Evolutionary conservation across 441 rosid genomes (phyloP).

Genomic region (Populus hybrid): DNA sequence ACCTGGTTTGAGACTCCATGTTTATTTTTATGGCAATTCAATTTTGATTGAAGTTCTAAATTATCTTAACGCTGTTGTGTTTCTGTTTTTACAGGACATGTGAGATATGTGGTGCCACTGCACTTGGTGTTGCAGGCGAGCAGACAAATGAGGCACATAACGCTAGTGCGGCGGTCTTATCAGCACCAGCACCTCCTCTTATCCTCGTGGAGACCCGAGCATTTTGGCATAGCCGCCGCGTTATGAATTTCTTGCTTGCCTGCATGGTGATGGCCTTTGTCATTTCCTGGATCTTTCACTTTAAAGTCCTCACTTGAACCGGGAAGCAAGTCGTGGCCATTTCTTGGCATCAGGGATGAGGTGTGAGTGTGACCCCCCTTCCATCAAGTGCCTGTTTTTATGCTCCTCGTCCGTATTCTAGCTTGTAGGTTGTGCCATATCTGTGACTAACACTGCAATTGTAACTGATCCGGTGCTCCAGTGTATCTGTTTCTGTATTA

Average conservation of each 20-base stretch:
- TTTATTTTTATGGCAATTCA: neutral
- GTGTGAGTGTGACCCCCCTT: neutral
- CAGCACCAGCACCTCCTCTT: constrained; percentile 27
- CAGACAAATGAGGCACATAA: constrained; percentile 26
- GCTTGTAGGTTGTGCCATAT: neutral
- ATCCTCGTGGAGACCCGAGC: constrained; percentile 32
- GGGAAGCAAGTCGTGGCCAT: neutral
- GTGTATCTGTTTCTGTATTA: neutral
- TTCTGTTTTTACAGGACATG: constrained; percentile 47
- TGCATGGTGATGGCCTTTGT: constrained; percentile 55
- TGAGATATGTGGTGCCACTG: constrained; percentile 56
- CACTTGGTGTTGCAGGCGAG: constrained; percentile 35
- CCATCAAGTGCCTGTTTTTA: neutral
- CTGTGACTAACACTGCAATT: neutral
- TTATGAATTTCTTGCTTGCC: constrained; percentile 49
- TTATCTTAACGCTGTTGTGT: neutral
- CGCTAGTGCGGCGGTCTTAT: constrained; percentile 14
- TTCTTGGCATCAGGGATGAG: neutral
- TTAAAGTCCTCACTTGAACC: constrained; percentile 32
- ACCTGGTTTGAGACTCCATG: neutral
- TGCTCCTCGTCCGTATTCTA: neutral
- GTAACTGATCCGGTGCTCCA: neutral
- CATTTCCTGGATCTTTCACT: constrained; percentile 58
- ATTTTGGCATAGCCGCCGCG: constrained; percentile 50
- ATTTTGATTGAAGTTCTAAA: neutral